These are phyloP conservation scores for Penicillium cataractarum DNA, from an alignment of 495 filamentous ascomycete genomes.

Conservation along the genomic window DNA sequence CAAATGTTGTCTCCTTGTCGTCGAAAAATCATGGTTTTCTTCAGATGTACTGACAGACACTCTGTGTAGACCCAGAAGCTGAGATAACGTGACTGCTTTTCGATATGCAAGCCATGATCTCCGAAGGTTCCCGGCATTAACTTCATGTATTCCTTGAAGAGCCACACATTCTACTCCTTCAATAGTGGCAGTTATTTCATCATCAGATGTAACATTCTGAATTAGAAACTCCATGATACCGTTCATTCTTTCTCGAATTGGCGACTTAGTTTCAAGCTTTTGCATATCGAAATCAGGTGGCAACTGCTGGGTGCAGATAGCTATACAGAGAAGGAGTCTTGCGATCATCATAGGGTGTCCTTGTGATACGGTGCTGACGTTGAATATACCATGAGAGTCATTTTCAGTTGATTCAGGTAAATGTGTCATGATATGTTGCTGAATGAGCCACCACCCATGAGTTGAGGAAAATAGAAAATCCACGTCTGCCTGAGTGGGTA, in stretches of 20 bases:
- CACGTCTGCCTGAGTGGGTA: constrained; percentile 16
- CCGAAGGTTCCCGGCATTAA: constrained; percentile 24
- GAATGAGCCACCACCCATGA: constrained; percentile 19
- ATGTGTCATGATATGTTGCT: constrained; percentile 20
- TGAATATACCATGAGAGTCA: neutral
- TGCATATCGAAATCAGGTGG: constrained; percentile 13
- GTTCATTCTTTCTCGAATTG: constrained; percentile 6
- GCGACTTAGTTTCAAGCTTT: constrained; percentile 6
- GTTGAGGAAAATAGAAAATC: constrained; percentile 14
- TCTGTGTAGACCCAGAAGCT: constrained; percentile 24
- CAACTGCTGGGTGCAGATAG: constrained; percentile 24
- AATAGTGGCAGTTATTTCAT: constrained; percentile 10
- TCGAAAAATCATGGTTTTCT: neutral
- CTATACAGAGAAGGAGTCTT: constrained; percentile 19
- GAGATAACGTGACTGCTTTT: constrained; percentile 20
- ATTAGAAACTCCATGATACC: constrained; percentile 3
- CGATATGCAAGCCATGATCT: constrained; percentile 25
- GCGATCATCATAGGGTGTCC: constrained; percentile 18
- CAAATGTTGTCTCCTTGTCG: constrained; percentile 7
- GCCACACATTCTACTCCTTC: constrained; percentile 25
- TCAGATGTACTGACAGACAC: neutral
- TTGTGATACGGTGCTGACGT: neutral
- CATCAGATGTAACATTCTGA: constrained; percentile 6
- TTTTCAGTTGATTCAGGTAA: neutral
- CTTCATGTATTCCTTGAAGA: constrained; percentile 22